Percentiles rank a stretch among this genome's conserved stretches.
Conservation (phyloP, 177 flowering plant genomes). For the Tripterygium wilfordii region DNA sequence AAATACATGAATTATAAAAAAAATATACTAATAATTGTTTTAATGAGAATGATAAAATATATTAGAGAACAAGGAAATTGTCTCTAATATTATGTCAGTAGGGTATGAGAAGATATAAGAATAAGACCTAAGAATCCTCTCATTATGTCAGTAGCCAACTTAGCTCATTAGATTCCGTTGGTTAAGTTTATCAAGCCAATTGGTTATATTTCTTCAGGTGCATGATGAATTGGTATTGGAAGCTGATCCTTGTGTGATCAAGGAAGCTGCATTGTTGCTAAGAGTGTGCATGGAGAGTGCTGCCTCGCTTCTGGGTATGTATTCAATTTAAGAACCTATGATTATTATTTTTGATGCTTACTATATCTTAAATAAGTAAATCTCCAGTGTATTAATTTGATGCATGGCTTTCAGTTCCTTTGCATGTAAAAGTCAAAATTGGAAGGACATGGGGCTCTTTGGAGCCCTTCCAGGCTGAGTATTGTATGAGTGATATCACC, state of each 20-base stretch:
- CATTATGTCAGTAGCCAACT: too few relatives aligned
- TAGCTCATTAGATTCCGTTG: too few relatives aligned
- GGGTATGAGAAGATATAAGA: too few relatives aligned
- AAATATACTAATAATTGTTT: too few relatives aligned
- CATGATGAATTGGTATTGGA: slow-evolving; percentile 92
- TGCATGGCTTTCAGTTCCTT: slow-evolving; percentile 56
- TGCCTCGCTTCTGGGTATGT: slow-evolving; percentile 63
- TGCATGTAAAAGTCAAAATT: slow-evolving; percentile 73
- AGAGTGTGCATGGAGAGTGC: slow-evolving; percentile 88
- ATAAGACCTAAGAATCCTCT: too few relatives aligned
- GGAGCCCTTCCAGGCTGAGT: slow-evolving; percentile 45
- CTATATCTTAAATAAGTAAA: not conserved
- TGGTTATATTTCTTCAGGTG: too few relatives aligned
- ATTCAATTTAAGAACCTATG: too few relatives aligned
- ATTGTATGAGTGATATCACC: not conserved
- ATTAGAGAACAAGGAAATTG: too few relatives aligned
- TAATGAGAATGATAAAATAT: too few relatives aligned
- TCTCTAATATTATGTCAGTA: too few relatives aligned
- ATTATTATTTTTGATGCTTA: not conserved
- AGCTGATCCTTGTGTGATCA: slow-evolving; percentile 63
- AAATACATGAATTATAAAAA: too few relatives aligned
- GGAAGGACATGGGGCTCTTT: slow-evolving; percentile 94
- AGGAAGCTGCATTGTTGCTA: slow-evolving; percentile 68
- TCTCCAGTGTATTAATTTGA: not conserved
- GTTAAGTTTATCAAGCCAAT: too few relatives aligned